Evolutionary conservation across 352 stramenopile genomes (phyloP).

Genomic region (Phytophthora cryptogea): DNA sequence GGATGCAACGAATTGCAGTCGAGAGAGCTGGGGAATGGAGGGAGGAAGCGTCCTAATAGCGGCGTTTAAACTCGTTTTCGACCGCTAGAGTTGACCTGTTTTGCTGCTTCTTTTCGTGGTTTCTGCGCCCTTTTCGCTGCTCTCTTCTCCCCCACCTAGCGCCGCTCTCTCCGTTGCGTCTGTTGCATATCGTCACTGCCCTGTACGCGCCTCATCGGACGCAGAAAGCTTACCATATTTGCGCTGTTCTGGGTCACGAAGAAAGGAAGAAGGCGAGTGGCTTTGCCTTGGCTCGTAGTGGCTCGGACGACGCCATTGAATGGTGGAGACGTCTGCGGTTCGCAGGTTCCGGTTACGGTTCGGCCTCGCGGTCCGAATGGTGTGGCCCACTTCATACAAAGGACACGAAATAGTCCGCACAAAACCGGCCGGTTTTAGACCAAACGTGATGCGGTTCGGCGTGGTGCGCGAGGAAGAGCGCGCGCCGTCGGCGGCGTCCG

Average conservation of each 20-base stretch:
- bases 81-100: neutral
- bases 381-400: constrained; percentile 34
- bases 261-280: constrained; percentile 91
- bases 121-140: neutral
- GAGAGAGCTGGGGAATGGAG: constrained; percentile 10
- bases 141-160: neutral
- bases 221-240: constrained; percentile 70
- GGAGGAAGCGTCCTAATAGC: neutral
- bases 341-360: constrained; percentile 27
- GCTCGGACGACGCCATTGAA: constrained; percentile 40
- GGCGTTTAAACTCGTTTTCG: neutral
- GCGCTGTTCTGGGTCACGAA: constrained; percentile 82
- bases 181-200: neutral
- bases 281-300: constrained; percentile 35
- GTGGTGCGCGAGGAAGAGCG: constrained; percentile 37
- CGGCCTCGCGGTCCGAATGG: constrained; percentile 14
- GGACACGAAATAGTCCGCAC: neutral
- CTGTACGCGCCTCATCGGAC: constrained; percentile 3
- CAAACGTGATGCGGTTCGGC: constrained; percentile 56
- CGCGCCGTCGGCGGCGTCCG: neutral
- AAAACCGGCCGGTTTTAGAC: constrained; percentile 4
- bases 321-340: constrained; percentile 50
- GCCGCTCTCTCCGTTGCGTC: constrained; percentile 4
- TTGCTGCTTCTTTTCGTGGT: neutral
- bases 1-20: too few relatives aligned